Evolutionary conservation across 2,329 filamentous ascomycete genomes (phyloP), one percentile per base, ranked within the genome.

Genomic region (Botrytis porri): DNA sequence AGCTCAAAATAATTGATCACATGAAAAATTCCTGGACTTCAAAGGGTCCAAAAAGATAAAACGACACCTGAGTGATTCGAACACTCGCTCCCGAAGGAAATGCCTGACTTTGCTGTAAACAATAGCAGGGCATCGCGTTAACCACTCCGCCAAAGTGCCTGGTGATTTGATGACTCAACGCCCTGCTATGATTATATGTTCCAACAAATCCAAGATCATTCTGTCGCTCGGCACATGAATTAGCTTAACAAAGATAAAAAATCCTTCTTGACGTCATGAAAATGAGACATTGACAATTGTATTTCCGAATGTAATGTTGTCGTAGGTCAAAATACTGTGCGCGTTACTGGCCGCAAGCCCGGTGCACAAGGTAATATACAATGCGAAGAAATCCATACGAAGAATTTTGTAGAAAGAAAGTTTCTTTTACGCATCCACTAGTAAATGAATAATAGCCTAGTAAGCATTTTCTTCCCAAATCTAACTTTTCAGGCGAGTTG

Each of bases 21-120:
- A 10, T 25, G 25, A 51, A n/a, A 16, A 39, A 16, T 39, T 20
- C 29, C 35, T 37, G 2, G 12, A 10, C 9, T 29, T 25, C 14
- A 41, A 63, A 22, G 32, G 37, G 71, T 10, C 20, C 62, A 62
- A 74, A 70, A 59, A 9, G 20, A 29, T 29, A 59, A 67, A 57
- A 60, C 69, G 82, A 81, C 69, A 81, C 81, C 81, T 83, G 80
- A 79, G 81, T 80, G 81, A 83, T 82, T 82, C 81, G 81, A 83
- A 83, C 81, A 80, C 81, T 79, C 80, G 81, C 81, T 80, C 81
- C 80, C 81, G 81, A 83, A 80, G 80, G 80, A 80, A 82, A 80
- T 80, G 79, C 77, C 79, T 82, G 64, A 45, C 66, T 65, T 41
- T 63, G 25, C 43, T 29, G 0, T 43, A 57, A 59, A 73, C 70